Evolutionary conservation across 2,329 filamentous ascomycete species (phyloP).

Genomic region (Monilinia laxa): DNA sequence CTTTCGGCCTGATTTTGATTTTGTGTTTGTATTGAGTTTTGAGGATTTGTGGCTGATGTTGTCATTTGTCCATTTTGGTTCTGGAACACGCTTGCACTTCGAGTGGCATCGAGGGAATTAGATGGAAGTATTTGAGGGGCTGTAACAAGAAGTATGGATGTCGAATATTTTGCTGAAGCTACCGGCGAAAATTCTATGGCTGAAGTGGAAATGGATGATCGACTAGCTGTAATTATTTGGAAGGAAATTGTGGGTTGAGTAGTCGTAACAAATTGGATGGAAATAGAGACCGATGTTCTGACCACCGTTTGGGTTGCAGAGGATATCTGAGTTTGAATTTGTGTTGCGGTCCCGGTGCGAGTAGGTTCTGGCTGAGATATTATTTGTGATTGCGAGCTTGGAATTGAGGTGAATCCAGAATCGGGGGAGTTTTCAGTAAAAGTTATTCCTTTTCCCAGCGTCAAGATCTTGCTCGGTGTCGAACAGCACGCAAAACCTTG

Average conservation of each 20-base stretch:
- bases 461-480: constrained; percentile 24
- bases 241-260: not conserved
- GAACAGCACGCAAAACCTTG: constrained; percentile 25
- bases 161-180: not conserved
- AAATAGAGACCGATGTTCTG: constrained; percentile 1
- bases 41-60: not conserved
- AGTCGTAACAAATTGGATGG: constrained; percentile 4
- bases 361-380: not conserved
- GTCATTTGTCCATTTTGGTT: not conserved
- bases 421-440: not conserved
- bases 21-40: not conserved
- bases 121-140: not conserved
- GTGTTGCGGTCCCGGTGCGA: not conserved
- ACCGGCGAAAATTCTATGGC: not conserved
- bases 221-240: constrained; percentile 2
- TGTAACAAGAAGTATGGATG: not conserved
- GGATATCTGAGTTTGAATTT: not conserved
- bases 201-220: not conserved
- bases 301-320: constrained; percentile 1
- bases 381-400: not conserved
- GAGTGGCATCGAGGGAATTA: not conserved
- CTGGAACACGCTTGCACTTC: not conserved
- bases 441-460: constrained; percentile 16
- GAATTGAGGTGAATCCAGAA: not conserved
- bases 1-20: not conserved